Conservation (phyloP, 78 protist genomes). For the Dictyostelium intermedium region DNA sequence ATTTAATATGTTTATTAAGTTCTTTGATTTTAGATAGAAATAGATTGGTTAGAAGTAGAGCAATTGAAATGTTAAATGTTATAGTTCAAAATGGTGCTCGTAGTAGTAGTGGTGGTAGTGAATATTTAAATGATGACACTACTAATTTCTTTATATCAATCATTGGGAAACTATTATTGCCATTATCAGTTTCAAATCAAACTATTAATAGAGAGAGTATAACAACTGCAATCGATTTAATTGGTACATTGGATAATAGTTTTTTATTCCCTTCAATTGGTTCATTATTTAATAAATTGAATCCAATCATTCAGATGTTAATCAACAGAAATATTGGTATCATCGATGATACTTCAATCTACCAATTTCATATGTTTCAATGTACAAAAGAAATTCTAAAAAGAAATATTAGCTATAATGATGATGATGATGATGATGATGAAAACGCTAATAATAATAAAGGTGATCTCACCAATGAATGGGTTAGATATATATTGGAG, state of each 20-base stretch:
- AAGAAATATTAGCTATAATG: background rate
- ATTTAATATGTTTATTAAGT: background rate
- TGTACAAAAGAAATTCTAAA: constrained; percentile 12
- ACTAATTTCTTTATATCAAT: background rate
- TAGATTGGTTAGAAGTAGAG: constrained; percentile 14
- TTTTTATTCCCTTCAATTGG: background rate
- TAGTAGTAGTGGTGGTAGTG: background rate
- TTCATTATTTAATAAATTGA: background rate
- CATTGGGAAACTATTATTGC: background rate
- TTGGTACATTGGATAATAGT: constrained; percentile 29
- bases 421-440: background rate
- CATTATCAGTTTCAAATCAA: background rate
- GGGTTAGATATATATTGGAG: background rate
- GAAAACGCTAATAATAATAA: background rate
- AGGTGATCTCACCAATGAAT: background rate
- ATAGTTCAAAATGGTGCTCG: background rate
- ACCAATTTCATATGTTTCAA: constrained; percentile 11
- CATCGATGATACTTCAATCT: background rate
- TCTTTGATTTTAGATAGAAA: background rate
- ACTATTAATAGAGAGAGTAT: background rate
- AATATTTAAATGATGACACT: background rate
- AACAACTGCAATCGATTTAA: constrained; percentile 34
- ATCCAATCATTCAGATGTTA: background rate
- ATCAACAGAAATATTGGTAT: background rate
- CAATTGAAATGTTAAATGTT: background rate